These are phyloP conservation scores for Scalesia atractyloides DNA, from an alignment of 129 eudicot species.

Conservation along the genomic window DNA sequence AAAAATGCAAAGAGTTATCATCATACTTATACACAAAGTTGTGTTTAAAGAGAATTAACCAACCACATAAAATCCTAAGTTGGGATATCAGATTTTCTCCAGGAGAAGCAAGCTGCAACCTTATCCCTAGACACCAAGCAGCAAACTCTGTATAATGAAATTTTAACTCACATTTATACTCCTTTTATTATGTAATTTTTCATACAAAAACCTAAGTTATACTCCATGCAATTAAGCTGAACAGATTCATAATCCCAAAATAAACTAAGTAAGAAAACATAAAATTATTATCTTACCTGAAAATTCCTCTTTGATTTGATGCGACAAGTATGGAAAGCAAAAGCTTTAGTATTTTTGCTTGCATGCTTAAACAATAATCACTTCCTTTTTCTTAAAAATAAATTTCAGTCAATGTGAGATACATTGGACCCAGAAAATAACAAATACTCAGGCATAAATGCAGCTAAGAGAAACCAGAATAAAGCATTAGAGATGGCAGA, in stretches of 20 bases:
- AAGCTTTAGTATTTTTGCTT: constrained; percentile 4
- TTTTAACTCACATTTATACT: neutral
- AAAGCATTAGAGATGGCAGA: neutral
- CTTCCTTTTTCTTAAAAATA: neutral
- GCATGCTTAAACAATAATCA: constrained; percentile 14
- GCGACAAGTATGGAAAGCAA: constrained; percentile 9
- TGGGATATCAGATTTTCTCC: constrained; percentile 17
- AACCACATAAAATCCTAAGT: constrained; percentile 12
- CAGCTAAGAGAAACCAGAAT: neutral
- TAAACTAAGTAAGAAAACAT: constrained; percentile 6
- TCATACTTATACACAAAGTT: constrained; percentile 3
- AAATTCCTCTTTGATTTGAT: constrained; percentile 18
- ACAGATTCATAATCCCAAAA: constrained; percentile 9
- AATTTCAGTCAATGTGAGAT: neutral
- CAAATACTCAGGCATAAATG: neutral
- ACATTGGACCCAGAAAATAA: constrained; percentile 9
- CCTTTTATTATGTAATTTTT: neutral
- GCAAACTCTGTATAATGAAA: constrained; percentile 4
- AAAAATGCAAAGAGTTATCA: constrained; percentile 1
- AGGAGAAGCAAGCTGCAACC: neutral
- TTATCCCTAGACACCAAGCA: constrained; percentile 1
- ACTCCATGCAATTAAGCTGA: neutral
- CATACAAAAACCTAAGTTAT: neutral
- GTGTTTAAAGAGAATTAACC: neutral
- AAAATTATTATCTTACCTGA: constrained; percentile 18